A percentile compares a stretch with the other conserved stretches of the same genome.
These are phyloP conservation scores for Microcera coccophila DNA, from an alignment of 2,329 filamentous ascomycete genomes.

Conservation along the genomic window DNA sequence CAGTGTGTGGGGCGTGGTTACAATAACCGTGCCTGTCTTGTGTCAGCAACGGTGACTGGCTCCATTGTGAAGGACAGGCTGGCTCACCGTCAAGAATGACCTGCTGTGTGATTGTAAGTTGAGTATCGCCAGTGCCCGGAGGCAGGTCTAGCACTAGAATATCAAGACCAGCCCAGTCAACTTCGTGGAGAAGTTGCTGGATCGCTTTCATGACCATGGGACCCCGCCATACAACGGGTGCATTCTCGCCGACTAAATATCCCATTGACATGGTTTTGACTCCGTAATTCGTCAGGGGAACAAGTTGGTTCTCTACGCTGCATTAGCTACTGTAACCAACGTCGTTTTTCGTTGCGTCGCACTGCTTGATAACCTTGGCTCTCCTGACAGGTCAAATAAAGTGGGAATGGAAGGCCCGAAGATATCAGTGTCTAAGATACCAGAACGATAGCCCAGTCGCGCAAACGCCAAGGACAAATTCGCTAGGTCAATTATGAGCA, in stretches of 20 bases:
- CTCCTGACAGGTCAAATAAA: conserved; percentile 74
- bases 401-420: conserved; percentile 95
- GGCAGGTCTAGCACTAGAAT: conserved; percentile 86
- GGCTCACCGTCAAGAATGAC: conserved; percentile 73
- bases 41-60: background rate
- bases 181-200: conserved; percentile 90
- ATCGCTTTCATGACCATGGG: conserved; percentile 98
- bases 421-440: conserved; percentile 92
- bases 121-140: conserved; percentile 91
- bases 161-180: conserved; percentile 88
- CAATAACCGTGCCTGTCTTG: conserved; percentile 73
- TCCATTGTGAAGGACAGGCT: background rate
- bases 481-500: conserved; percentile 34
- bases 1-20: conserved; percentile 91
- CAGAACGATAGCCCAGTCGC: conserved; percentile 72
- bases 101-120: conserved; percentile 95
- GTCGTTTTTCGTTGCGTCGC: conserved; percentile 31
- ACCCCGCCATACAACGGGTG: conserved; percentile 90
- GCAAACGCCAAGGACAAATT: conserved; percentile 89
- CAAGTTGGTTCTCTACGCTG: conserved; percentile 65
- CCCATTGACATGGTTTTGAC: conserved; percentile 99
- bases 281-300: conserved; percentile 90
- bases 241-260: conserved; percentile 75
- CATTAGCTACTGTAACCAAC: conserved; percentile 5
- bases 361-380: conserved; percentile 73